Percentiles rank a stretch among this genome's conserved stretches.
phyloP scores from a whole-genome alignment of 2,329 filamentous ascomycete species.

The Ambrosiella cleistominuta region DNA sequence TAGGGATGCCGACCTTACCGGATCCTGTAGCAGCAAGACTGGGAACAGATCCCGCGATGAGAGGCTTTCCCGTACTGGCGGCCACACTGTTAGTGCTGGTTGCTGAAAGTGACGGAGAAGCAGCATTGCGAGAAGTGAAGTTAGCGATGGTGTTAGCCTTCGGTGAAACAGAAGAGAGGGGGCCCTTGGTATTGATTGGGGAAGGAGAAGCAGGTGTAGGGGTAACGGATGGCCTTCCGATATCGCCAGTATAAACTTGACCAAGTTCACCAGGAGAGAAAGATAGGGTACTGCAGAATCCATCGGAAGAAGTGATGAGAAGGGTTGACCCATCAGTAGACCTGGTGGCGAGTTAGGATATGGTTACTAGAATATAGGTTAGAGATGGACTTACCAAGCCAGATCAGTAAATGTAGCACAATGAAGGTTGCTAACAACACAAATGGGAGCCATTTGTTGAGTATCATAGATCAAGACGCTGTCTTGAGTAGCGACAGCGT shows the following conservation, averaged over 20 bases:
- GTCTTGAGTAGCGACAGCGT: slow-evolving; percentile 93
- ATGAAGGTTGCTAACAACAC: slow-evolving; percentile 90
- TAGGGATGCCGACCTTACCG: slow-evolving; percentile 46
- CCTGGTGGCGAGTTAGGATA: slow-evolving; percentile 18
- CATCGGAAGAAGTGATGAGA: slow-evolving; percentile 93
- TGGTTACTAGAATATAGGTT: background rate
- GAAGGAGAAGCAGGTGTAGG: slow-evolving; percentile 43
- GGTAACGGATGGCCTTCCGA: slow-evolving; percentile 51
- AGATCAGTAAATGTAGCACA: slow-evolving; percentile 95
- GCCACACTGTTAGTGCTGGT: slow-evolving; percentile 41
- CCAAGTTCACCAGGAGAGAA: slow-evolving; percentile 76
- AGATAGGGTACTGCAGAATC: slow-evolving; percentile 83
- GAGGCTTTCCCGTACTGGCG: slow-evolving; percentile 22
- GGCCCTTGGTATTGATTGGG: slow-evolving; percentile 58
- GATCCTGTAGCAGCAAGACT: slow-evolving; percentile 59
- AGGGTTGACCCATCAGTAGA: slow-evolving; percentile 39
- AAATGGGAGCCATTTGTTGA: slow-evolving; percentile 84
- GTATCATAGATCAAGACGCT: slow-evolving; percentile 91
- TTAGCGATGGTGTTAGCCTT: slow-evolving; percentile 17
- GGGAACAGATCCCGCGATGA: slow-evolving; percentile 61
- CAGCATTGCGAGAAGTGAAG: slow-evolving; percentile 1
- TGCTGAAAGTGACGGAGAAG: slow-evolving; percentile 23
- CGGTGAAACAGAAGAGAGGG: slow-evolving; percentile 33
- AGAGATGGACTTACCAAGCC: slow-evolving; percentile 51
- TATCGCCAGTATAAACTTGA: slow-evolving; percentile 60